Percentiles rank a stretch among this genome's conserved stretches.
phyloP scores from a whole-genome alignment of 768 basidiomycete species.

The Zangia roseola region DNA sequence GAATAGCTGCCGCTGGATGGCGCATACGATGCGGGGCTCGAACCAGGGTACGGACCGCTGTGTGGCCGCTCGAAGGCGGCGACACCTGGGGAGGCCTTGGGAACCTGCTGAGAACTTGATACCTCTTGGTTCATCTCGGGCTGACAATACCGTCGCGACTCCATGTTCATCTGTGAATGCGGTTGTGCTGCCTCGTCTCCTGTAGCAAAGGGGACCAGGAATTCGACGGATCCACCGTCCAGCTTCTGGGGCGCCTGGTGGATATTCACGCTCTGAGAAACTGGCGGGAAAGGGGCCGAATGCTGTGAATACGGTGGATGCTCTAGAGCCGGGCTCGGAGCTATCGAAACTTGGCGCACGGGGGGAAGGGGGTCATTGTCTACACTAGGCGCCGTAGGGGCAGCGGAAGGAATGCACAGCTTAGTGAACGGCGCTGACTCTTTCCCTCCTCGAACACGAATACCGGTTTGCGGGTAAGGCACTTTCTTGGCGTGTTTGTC shows the following conservation, averaged over 20 bases:
- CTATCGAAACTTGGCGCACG: constrained; percentile 9
- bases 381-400: constrained; percentile 12
- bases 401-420: constrained; percentile 1
- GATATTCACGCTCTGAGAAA: constrained; percentile 2
- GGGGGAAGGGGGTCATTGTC: constrained; percentile 9
- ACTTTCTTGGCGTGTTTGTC: constrained; percentile 44
- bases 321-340: constrained; percentile 10
- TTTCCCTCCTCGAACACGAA: constrained; percentile 45
- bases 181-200: constrained; percentile 15
- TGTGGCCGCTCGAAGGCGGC: constrained; percentile 25
- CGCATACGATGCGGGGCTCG: constrained; percentile 26
- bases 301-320: constrained; percentile 13
- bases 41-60: constrained; percentile 13
- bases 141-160: constrained; percentile 12
- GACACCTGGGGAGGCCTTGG: constrained; percentile 5
- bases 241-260: constrained; percentile 14
- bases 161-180: constrained; percentile 13
- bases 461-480: constrained; percentile 43
- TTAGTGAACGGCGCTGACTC: constrained; percentile 24
- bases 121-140: constrained; percentile 13
- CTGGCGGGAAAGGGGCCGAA: constrained; percentile 9
- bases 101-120: constrained; percentile 4
- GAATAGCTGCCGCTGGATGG: constrained; percentile 26
- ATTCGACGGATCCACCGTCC: constrained; percentile 19
- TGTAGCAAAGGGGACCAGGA: constrained; percentile 22